Evolutionary conservation across 495 filamentous ascomycete genomes (phyloP).

Genomic region (Neurospora hispaniola): DNA sequence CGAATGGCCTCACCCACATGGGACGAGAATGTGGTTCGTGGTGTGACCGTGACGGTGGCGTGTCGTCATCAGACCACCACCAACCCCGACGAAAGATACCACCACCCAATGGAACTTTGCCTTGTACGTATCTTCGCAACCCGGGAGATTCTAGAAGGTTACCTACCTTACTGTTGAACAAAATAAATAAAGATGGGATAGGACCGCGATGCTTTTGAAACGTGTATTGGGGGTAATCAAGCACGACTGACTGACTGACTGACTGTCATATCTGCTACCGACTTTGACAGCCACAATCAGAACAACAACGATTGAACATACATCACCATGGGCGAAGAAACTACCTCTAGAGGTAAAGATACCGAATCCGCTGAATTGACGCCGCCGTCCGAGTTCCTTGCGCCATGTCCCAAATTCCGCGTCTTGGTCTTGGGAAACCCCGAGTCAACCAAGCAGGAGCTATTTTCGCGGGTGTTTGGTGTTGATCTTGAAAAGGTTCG

Average conservation of each 20-base stretch:
- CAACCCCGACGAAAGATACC: background rate
- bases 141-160: too few relatives aligned
- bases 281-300: background rate
- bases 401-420: constrained; percentile 18
- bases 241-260: background rate
- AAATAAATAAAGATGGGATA: background rate
- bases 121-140: too few relatives aligned
- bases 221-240: background rate
- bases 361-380: constrained; percentile 4
- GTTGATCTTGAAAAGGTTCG: constrained; percentile 18
- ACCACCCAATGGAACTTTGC: too few relatives aligned
- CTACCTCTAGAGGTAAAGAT: background rate
- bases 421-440: constrained; percentile 20
- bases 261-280: background rate
- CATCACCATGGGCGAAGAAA: background rate
- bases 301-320: background rate
- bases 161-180: background rate
- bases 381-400: constrained; percentile 12
- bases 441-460: constrained; percentile 21
- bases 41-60: constrained; percentile 7
- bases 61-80: constrained; percentile 17
- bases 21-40: background rate
- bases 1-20: background rate
- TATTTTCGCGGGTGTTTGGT: constrained; percentile 19
- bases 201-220: background rate